A percentile compares a stretch with the other conserved stretches of the same genome.
Conservation (phyloP, 202 grass and related monocot genomes). For the Carex arenaria region DNA sequence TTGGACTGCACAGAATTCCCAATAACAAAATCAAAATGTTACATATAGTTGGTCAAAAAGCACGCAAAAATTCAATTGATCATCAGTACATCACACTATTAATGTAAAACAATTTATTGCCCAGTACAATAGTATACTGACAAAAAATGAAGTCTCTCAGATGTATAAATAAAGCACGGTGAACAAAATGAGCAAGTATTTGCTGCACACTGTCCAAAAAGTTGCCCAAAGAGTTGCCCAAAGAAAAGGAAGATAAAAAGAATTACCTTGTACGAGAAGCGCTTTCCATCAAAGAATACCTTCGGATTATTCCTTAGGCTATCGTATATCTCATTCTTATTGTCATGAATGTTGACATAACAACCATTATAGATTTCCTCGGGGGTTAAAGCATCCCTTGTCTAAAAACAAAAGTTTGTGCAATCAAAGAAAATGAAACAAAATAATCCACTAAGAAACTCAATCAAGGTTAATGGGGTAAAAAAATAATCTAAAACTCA, state of each 20-base stretch:
- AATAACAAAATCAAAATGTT: not conserved
- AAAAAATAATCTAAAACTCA: not conserved
- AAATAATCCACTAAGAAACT: not conserved
- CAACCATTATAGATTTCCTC: slow-evolving; percentile 64
- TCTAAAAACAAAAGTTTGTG: slow-evolving; percentile 29
- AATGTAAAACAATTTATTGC: not conserved
- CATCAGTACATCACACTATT: not conserved
- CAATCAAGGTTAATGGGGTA: not conserved
- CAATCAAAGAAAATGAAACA: not conserved
- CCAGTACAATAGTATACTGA: no score
- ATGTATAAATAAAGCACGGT: not conserved
- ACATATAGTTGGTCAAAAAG: not conserved
- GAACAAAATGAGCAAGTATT: no score
- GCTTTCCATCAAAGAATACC: slow-evolving; percentile 47
- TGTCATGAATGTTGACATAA: slow-evolving; percentile 53
- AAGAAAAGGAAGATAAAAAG: not conserved
- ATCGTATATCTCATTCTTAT: slow-evolving; percentile 50
- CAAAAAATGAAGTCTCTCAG: not conserved
- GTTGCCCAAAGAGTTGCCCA: no score
- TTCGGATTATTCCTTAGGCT: slow-evolving; percentile 65
- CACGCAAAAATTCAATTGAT: not conserved
- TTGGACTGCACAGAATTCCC: slow-evolving; percentile 40
- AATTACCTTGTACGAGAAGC: slow-evolving; percentile 66
- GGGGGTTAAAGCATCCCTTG: slow-evolving; percentile 38
- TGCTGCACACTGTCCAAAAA: not conserved